These are phyloP conservation scores for Triticum monococcum DNA, from an alignment of 176 grass and related monocot genomes.

Conservation along the genomic window DNA sequence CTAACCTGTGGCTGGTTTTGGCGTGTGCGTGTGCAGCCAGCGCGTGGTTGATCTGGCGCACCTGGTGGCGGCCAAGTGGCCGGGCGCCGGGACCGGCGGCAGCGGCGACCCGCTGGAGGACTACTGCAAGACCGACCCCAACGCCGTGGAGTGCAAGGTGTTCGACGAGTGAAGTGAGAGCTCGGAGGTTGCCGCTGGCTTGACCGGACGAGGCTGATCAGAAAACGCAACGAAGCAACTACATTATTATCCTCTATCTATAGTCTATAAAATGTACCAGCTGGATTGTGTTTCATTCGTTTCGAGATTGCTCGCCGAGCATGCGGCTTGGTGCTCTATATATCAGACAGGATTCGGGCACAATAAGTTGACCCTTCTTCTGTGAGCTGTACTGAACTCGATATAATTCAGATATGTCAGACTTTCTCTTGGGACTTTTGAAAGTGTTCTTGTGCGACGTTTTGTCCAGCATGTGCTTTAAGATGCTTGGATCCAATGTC, in stretches of 20 bases:
- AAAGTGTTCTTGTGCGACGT: neutral
- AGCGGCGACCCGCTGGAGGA: constrained; percentile 94
- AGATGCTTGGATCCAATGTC: neutral
- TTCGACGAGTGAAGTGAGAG: constrained; percentile 47
- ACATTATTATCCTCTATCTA: neutral
- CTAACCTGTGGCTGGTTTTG: neutral
- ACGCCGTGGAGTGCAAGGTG: constrained; percentile 89
- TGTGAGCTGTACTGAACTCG: neutral
- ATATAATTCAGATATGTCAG: neutral
- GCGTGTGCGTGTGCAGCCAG: constrained; percentile 47
- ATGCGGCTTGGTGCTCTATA: neutral
- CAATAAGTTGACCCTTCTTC: neutral
- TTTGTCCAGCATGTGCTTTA: neutral
- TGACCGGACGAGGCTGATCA: neutral
- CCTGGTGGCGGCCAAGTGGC: constrained; percentile 91
- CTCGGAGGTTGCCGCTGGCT: neutral
- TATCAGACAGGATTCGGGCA: neutral
- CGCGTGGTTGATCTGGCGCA: constrained; percentile 93
- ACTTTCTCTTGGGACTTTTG: neutral
- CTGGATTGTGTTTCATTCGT: neutral
- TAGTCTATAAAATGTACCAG: neutral
- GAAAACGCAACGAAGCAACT: neutral
- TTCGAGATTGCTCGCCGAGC: neutral
- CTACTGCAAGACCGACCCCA: constrained; percentile 92
- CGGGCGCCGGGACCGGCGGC: constrained; percentile 29